Conservation (phyloP, 495 filamentous ascomycete species). For the Astrothelium subdiscretum region DNA sequence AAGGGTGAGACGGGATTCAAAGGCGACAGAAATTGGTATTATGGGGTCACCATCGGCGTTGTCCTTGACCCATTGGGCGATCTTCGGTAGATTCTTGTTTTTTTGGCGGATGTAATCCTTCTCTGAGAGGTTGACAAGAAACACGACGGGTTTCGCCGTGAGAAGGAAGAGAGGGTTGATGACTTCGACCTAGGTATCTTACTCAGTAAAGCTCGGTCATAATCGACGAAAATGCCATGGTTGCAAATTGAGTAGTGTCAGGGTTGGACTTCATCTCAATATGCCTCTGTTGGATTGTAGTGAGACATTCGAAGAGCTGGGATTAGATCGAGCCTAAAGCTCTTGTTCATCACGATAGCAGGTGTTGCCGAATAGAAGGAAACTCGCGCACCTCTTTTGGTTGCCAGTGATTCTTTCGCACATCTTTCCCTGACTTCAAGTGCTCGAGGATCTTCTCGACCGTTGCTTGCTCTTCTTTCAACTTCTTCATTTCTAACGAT, state of each 20-base stretch:
- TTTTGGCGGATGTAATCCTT: slow-evolving; percentile 97
- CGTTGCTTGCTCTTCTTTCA: slow-evolving; percentile 87
- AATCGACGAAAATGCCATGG: not conserved
- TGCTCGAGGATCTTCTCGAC: slow-evolving; percentile 76
- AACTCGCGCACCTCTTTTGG: slow-evolving; percentile 80
- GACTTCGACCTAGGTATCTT: slow-evolving; percentile 63
- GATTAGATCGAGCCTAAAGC: slow-evolving; percentile 88
- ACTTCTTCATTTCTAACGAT: slow-evolving; percentile 94
- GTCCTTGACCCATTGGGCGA: slow-evolving; percentile 87
- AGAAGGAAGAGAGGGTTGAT: slow-evolving; percentile 96
- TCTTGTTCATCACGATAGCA: slow-evolving; percentile 89
- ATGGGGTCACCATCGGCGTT: slow-evolving; percentile 79
- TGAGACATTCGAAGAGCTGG: slow-evolving; percentile 97
- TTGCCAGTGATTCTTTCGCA: slow-evolving; percentile 77
- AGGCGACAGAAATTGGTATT: slow-evolving; percentile 81
- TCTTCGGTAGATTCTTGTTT: slow-evolving; percentile 94
- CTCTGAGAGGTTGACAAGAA: slow-evolving; percentile 93
- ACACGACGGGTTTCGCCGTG: slow-evolving; percentile 94
- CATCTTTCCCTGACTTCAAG: slow-evolving; percentile 80
- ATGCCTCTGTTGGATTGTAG: slow-evolving; percentile 53
- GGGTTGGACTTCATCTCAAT: slow-evolving; percentile 66
- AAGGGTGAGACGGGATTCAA: slow-evolving; percentile 81
- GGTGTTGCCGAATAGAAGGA: slow-evolving; percentile 9
- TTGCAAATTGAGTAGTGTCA: slow-evolving; percentile 30
- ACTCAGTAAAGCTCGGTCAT: not conserved